A percentile compares a stretch with the other conserved stretches of the same genome.
Evolutionary conservation across 768 basidiomycete genomes (phyloP).

Genomic region (Tricholoma terreum): DNA sequence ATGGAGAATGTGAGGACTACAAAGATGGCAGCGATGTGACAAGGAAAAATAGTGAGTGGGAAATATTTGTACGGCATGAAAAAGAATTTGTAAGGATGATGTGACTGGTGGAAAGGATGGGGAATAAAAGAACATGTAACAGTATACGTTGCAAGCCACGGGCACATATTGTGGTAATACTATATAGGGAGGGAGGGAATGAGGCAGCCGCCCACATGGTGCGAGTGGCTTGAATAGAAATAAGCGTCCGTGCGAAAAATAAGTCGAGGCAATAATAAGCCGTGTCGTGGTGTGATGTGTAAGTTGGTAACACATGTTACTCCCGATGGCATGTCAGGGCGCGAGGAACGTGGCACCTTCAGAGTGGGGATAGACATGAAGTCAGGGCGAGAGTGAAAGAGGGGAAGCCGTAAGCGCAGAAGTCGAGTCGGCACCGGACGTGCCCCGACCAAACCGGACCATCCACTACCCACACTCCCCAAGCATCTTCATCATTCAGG

Average conservation of each 20-base stretch:
- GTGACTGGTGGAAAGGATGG: conserved; percentile 2
- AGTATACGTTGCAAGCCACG: conserved; percentile 24
- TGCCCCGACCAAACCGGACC: conserved; percentile 35
- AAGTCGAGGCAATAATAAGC: conserved; percentile 27
- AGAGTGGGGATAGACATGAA: background rate
- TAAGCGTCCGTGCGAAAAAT: conserved; percentile 72
- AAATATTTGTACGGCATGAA: conserved; percentile 11
- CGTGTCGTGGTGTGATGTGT: conserved; percentile 25
- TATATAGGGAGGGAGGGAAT: conserved; percentile 18
- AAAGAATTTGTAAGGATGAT: conserved; percentile 1
- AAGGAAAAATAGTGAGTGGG: conserved; percentile 12
- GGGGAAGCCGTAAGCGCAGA: conserved; percentile 27
- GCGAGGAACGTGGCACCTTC: background rate
- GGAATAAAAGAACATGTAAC: conserved; percentile 18
- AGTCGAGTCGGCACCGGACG: conserved; percentile 37
- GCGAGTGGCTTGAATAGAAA: conserved; percentile 52
- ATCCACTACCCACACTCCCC: conserved; percentile 27
- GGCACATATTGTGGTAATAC: conserved; percentile 28
- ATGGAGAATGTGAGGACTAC: conserved; percentile 72
- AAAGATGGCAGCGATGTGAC: conserved; percentile 31
- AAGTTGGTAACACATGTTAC: conserved; percentile 20
- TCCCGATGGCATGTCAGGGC: conserved; percentile 4
- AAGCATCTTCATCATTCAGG: conserved; percentile 11
- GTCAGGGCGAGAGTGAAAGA: conserved; percentile 19
- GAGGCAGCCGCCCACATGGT: conserved; percentile 17